Percentiles rank a stretch among this genome's conserved stretches.
Evolutionary conservation across 2,329 filamentous ascomycete genomes (phyloP).

Genomic region (Coccinonectria pachysandricola): DNA sequence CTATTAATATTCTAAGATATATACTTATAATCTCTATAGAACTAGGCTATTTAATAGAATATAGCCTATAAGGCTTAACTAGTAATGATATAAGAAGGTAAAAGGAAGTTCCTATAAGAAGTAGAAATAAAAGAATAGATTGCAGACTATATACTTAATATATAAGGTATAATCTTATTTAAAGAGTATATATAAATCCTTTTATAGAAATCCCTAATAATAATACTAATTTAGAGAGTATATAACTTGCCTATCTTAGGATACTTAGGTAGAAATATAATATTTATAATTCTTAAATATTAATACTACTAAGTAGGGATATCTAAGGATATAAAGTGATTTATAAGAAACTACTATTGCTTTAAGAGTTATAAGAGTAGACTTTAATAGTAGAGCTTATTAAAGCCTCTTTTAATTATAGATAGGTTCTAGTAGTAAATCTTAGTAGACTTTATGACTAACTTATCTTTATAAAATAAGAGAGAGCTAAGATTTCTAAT

Average conservation of each 20-base stretch:
- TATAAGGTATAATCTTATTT: slow-evolving; percentile 1
- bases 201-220: not conserved
- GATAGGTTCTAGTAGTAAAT: no score
- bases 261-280: slow-evolving; percentile 1
- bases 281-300: not conserved
- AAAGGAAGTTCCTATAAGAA: not conserved
- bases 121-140: not conserved
- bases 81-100: not conserved
- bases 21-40: not conserved
- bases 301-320: slow-evolving; percentile 3
- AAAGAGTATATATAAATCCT: not conserved
- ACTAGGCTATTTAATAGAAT: not conserved
- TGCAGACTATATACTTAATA: not conserved
- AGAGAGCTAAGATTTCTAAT: slow-evolving; percentile 1
- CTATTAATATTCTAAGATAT: not conserved
- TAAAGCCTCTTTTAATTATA: no score
- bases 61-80: not conserved
- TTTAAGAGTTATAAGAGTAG: no score
- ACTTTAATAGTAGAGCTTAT: no score
- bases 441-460: no score
- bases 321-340: slow-evolving; percentile 4
- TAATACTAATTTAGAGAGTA: not conserved
- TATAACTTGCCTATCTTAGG: not conserved
- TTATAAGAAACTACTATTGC: no score
- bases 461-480: slow-evolving; percentile 1